A percentile compares a stretch with the other conserved stretches of the same genome.
Conservation (phyloP, 2,329 filamentous ascomycete species). For the Beauveria varroae region DNA sequence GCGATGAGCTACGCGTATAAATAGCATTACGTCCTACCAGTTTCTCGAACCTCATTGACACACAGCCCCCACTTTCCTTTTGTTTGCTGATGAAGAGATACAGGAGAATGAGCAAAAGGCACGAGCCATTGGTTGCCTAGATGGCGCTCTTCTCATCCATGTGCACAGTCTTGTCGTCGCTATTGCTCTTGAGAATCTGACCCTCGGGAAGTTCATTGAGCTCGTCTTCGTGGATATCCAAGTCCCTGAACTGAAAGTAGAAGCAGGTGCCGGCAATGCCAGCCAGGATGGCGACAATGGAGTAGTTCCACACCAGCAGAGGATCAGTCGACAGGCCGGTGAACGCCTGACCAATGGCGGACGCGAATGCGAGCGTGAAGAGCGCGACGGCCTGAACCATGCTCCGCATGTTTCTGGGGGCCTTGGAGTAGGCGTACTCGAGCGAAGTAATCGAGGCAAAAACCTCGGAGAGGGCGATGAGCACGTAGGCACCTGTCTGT, state of each 20-base stretch:
- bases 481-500: slow-evolving; percentile 42
- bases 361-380: slow-evolving; percentile 61
- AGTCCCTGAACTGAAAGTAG: slow-evolving; percentile 56
- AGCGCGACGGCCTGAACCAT: slow-evolving; percentile 61
- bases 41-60: no score
- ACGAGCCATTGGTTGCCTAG: background rate
- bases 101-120: background rate
- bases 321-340: slow-evolving; percentile 45
- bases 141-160: slow-evolving; percentile 4
- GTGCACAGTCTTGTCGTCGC: background rate
- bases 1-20: no score
- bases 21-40: no score
- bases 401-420: slow-evolving; percentile 68
- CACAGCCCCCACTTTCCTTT: no score
- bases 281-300: slow-evolving; percentile 56
- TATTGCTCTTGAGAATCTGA: background rate
- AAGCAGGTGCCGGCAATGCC: slow-evolving; percentile 57
- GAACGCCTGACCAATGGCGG: slow-evolving; percentile 57
- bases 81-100: background rate
- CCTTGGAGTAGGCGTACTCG: slow-evolving; percentile 71
- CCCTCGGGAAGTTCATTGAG: slow-evolving; percentile 49
- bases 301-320: slow-evolving; percentile 68
- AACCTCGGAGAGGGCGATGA: slow-evolving; percentile 42
- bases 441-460: slow-evolving; percentile 48
- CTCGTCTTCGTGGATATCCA: slow-evolving; percentile 59